Evolutionary conservation across 176 grass and related monocot species (phyloP), one percentile per base, ranked within the genome.

Genomic region (Bothriochloa decipiens): DNA sequence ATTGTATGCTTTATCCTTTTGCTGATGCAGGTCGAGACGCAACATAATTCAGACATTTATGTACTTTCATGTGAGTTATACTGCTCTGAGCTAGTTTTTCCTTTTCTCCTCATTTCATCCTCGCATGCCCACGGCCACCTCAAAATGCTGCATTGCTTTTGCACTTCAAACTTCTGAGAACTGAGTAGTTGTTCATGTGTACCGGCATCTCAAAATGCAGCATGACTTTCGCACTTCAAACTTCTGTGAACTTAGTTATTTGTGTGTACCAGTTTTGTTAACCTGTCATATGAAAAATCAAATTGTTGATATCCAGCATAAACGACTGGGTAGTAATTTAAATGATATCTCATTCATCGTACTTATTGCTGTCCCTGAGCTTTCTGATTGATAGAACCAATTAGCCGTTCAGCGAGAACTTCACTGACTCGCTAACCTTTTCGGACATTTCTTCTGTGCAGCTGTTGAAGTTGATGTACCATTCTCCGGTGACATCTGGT

Each of bases 381-480:
- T 79, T 11, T 78, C 73, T 82, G 28, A 69, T 60, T 68, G 49
- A 55, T 26, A 1, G 7, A 72, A 22, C 37, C 43, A 76, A 35
- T 80, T 65, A 79, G 40, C 14, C 50, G 25, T 65, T 45, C 27
- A 76, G 13, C n/a, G 81, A 49, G 13, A 62, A 74, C 52, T 80
- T 20, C 26, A 72, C 36, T 73, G 25, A 8, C n/a, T 39, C 43
- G 33, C 70, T 86, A 57, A 86, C 43, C 7, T 70, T 76, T 47
- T 65, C 6, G 11, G 73, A 3, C 6, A 78, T 92, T 43, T 79
- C 26, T 70, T 87, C 79, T 57, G 2, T 77, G 64, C 87, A 98
- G 96, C 74, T 95, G 70, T 57, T 98, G 83, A 98, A 98, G 82
- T 67, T 94, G 36, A 95, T 98, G 96, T 98, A 95, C 81, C 91